Evolutionary conservation across 768 basidiomycete species (phyloP).

Genomic region (Pleurotus ostreatus): DNA sequence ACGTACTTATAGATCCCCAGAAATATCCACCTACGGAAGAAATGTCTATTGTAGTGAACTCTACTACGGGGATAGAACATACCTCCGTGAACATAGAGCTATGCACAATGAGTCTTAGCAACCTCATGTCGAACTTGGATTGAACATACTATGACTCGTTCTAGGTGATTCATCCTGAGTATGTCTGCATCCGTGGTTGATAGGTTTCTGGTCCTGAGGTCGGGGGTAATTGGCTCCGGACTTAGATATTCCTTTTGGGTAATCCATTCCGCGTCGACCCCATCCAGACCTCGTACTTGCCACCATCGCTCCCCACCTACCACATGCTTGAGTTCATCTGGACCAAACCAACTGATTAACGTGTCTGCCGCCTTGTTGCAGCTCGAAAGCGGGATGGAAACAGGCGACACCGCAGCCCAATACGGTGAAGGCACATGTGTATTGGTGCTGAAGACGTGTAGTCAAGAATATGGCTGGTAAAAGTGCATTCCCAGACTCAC

Average conservation of each 20-base stretch:
- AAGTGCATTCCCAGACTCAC: conserved; percentile 24
- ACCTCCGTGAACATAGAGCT: conserved; percentile 71
- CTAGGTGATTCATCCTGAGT: conserved; percentile 49
- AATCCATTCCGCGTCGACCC: conserved; percentile 64
- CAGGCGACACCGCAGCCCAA: conserved; percentile 58
- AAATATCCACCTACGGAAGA: conserved; percentile 51
- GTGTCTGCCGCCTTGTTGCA: conserved; percentile 63
- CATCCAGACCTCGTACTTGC: conserved; percentile 72
- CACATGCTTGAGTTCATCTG: conserved; percentile 60
- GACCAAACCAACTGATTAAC: conserved; percentile 70
- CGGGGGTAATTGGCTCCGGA: conserved; percentile 14
- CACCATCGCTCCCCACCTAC: conserved; percentile 82
- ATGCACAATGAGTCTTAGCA: conserved; percentile 13
- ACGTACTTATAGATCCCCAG: conserved; percentile 60
- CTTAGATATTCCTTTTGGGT: conserved; percentile 45
- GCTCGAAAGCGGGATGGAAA: conserved; percentile 49
- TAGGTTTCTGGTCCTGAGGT: conserved; percentile 25
- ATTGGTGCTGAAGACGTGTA: conserved; percentile 42
- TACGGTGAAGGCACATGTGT: conserved; percentile 67
- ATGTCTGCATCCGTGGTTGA: conserved; percentile 35
- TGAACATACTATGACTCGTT: conserved; percentile 47
- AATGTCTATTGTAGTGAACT: background rate
- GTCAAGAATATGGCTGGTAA: background rate
- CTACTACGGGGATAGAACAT: conserved; percentile 6
- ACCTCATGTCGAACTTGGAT: background rate